phyloP scores from a whole-genome alignment of 2,329 filamentous ascomycete genomes.

The Cladosporium sp. region DNA sequence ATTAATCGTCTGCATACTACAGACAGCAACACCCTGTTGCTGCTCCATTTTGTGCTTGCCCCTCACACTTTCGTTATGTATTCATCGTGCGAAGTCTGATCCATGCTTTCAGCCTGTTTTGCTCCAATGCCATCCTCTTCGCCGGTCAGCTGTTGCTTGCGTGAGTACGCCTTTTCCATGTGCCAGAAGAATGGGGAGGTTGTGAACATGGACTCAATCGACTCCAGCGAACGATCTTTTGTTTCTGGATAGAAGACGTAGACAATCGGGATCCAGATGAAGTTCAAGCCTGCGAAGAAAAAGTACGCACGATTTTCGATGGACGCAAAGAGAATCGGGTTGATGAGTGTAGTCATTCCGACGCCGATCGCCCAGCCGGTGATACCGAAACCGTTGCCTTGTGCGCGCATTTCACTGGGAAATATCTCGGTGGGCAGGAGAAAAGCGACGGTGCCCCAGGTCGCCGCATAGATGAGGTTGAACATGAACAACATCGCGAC shows the following conservation, averaged over 20 bases:
- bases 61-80: neutral
- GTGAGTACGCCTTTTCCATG: constrained; percentile 41
- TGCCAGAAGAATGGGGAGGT: constrained; percentile 43
- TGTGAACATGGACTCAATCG: constrained; percentile 49
- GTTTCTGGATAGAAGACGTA: constrained; percentile 47
- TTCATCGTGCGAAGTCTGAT: neutral
- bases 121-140: neutral
- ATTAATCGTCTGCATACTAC: too few relatives aligned
- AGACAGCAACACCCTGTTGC: too few relatives aligned
- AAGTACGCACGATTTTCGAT: constrained; percentile 49
- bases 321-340: constrained; percentile 49
- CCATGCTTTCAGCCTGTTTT: neutral
- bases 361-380: constrained; percentile 57
- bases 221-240: constrained; percentile 46
- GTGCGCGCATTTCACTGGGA: constrained; percentile 53
- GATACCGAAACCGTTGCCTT: constrained; percentile 57
- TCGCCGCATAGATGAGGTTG: constrained; percentile 50
- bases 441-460: constrained; percentile 48
- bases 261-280: constrained; percentile 49
- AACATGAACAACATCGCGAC: constrained; percentile 49
- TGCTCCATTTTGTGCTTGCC: neutral
- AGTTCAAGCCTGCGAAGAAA: constrained; percentile 49
- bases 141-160: neutral
- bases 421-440: constrained; percentile 55
- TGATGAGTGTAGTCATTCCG: constrained; percentile 50